These are phyloP conservation scores for Pichia sp. DNA, from an alignment of 1,139 yeast genomes.

Conservation along the genomic window DNA sequence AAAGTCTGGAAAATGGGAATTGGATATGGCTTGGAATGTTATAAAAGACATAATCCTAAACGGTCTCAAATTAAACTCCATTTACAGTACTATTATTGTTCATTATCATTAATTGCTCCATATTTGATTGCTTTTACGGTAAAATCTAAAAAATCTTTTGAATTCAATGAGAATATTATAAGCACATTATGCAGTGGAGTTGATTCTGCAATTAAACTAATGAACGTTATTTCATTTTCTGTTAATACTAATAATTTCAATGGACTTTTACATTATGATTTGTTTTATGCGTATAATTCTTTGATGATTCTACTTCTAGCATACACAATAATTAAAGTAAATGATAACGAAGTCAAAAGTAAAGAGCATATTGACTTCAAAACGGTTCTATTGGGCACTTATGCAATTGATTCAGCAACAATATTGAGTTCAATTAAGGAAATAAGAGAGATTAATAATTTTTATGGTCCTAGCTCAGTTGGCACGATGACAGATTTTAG, in stretches of 20 bases:
- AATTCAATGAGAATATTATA: slow-evolving; percentile 26
- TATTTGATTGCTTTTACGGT: slow-evolving; percentile 27
- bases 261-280: slow-evolving; percentile 30
- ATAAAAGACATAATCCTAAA: slow-evolving; percentile 16
- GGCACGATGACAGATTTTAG: slow-evolving; percentile 1
- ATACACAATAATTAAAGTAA: slow-evolving; percentile 21
- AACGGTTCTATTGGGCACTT: not conserved
- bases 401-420: not conserved
- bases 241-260: slow-evolving; percentile 22
- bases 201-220: slow-evolving; percentile 26
- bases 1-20: slow-evolving; percentile 22
- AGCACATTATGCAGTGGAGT: slow-evolving; percentile 28
- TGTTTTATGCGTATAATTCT: slow-evolving; percentile 31
- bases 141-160: slow-evolving; percentile 22
- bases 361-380: not conserved
- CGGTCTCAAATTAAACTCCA: slow-evolving; percentile 30
- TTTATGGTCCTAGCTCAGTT: slow-evolving; percentile 1
- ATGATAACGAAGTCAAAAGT: not conserved
- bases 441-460: not conserved
- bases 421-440: not conserved
- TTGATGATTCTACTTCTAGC: slow-evolving; percentile 29
- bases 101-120: slow-evolving; percentile 30
- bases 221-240: slow-evolving; percentile 24
- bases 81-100: slow-evolving; percentile 28
- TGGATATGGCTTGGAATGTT: slow-evolving; percentile 12